Percentiles rank a stretch among this genome's conserved stretches.
Conservation (phyloP, 306 rosid species). For the Sicyos edulis region DNA sequence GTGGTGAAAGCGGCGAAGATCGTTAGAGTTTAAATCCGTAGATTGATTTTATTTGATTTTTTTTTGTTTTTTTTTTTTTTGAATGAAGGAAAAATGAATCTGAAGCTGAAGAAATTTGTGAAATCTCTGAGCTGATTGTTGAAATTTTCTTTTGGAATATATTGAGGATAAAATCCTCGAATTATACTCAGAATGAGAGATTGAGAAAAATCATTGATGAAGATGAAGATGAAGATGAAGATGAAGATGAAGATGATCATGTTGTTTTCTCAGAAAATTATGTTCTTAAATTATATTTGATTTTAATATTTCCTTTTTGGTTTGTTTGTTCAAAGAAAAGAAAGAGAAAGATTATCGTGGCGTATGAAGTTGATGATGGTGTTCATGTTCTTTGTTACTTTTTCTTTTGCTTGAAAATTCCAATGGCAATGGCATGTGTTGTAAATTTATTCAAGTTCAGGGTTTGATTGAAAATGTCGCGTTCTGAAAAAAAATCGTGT, state of each 20-base stretch:
- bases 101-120: not conserved
- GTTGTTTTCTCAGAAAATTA: conserved; percentile 35
- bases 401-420: not conserved
- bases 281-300: conserved; percentile 20
- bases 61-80: too few species aligned
- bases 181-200: conserved; percentile 10
- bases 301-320: not conserved
- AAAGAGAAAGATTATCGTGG: not conserved
- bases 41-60: not conserved
- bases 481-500: too few species aligned
- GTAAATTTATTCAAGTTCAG: conserved; percentile 4
- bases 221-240: conserved; percentile 21
- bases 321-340: conserved; percentile 20
- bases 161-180: conserved; percentile 4
- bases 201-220: conserved; percentile 21
- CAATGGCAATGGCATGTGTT: not conserved
- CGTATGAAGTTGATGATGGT: not conserved
- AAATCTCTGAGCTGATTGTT: conserved; percentile 1
- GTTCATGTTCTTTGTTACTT: not conserved
- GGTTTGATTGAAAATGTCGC: not conserved
- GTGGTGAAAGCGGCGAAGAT: conserved; percentile 82
- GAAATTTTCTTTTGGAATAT: not conserved
- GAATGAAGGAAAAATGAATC: not conserved
- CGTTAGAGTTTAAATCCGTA: conserved; percentile 58
- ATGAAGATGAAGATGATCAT: conserved; percentile 25